Evolutionary conservation across 106 monocot species (phyloP).

Genomic region (Hemerocallis citrina): DNA sequence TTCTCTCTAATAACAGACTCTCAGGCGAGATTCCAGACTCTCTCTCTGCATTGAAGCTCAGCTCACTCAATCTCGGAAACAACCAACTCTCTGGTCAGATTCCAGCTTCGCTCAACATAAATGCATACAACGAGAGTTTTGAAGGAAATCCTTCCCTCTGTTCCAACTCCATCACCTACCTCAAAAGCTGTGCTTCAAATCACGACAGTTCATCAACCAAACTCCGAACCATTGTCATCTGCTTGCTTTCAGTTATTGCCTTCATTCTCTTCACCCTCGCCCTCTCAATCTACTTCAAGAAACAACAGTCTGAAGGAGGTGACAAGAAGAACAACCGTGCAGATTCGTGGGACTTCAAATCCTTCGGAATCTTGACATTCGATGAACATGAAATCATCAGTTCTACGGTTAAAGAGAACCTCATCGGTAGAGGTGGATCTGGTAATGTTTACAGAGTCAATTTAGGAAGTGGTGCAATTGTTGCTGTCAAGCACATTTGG

Average conservation of each 20-base stretch:
- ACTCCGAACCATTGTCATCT: slow-evolving; percentile 11
- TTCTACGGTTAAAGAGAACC: slow-evolving; percentile 50
- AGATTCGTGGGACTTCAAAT: slow-evolving; percentile 70
- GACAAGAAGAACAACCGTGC: background rate
- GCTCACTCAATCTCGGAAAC: slow-evolving; percentile 21
- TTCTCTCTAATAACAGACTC: slow-evolving; percentile 37
- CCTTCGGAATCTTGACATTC: slow-evolving; percentile 62
- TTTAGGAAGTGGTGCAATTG: slow-evolving; percentile 25
- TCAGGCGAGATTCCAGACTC: slow-evolving; percentile 37
- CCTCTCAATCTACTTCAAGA: slow-evolving; percentile 9
- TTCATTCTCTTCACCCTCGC: slow-evolving; percentile 10
- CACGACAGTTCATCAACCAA: background rate
- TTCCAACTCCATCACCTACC: slow-evolving; percentile 9
- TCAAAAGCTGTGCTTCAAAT: slow-evolving; percentile 13
- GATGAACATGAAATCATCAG: slow-evolving; percentile 67
- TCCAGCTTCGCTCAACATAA: slow-evolving; percentile 16
- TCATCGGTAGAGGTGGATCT: slow-evolving; percentile 83
- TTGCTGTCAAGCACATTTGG: slow-evolving; percentile 81
- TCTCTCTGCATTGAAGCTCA: slow-evolving; percentile 21
- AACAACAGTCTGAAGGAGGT: background rate
- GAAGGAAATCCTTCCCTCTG: slow-evolving; percentile 37
- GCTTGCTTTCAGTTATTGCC: slow-evolving; percentile 9
- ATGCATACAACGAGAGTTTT: slow-evolving; percentile 33
- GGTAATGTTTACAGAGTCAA: slow-evolving; percentile 83
- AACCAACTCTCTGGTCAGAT: slow-evolving; percentile 25